These are phyloP conservation scores for Debaryomycetaceae sp. DNA, from an alignment of 1,139 yeast species.

Conservation along the genomic window DNA sequence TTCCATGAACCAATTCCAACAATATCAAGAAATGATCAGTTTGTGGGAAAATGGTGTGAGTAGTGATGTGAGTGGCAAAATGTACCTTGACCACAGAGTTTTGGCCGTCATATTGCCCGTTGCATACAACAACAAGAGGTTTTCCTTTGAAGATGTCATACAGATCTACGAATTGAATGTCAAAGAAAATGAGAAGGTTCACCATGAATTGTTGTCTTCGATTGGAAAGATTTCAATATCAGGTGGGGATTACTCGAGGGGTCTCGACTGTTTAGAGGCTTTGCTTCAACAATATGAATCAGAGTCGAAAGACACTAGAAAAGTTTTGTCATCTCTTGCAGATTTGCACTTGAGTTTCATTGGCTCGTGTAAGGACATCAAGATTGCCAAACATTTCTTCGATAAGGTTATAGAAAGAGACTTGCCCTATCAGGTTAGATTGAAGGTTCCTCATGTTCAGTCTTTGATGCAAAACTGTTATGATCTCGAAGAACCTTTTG, in stretches of 20 bases:
- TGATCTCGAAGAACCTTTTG: conserved; percentile 55
- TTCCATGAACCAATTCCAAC: conserved; percentile 36
- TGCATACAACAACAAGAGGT: conserved; percentile 59
- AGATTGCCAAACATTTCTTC: conserved; percentile 69
- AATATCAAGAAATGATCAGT: conserved; percentile 32
- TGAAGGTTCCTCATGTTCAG: conserved; percentile 75
- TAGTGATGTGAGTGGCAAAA: conserved; percentile 23
- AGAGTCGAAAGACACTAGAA: conserved; percentile 11
- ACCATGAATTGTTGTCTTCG: conserved; percentile 29
- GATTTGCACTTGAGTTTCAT: conserved; percentile 78
- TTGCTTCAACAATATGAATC: conserved; percentile 29
- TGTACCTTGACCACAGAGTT: conserved; percentile 50
- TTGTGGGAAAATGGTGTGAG: conserved; percentile 46
- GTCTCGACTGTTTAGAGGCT: conserved; percentile 39
- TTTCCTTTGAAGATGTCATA: conserved; percentile 54
- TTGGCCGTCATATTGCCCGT: conserved; percentile 72
- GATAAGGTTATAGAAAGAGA: conserved; percentile 63
- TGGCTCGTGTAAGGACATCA: conserved; percentile 74
- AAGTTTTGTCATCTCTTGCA: conserved; percentile 26
- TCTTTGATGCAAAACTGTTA: conserved; percentile 63
- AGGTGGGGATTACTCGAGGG: conserved; percentile 39
- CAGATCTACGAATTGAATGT: conserved; percentile 36
- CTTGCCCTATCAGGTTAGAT: conserved; percentile 67
- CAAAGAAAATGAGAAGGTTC: conserved; percentile 14
- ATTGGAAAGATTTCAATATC: conserved; percentile 41